Evolutionary conservation across 176 grass and related monocot species (phyloP).

Genomic region (Chloris gayana): DNA sequence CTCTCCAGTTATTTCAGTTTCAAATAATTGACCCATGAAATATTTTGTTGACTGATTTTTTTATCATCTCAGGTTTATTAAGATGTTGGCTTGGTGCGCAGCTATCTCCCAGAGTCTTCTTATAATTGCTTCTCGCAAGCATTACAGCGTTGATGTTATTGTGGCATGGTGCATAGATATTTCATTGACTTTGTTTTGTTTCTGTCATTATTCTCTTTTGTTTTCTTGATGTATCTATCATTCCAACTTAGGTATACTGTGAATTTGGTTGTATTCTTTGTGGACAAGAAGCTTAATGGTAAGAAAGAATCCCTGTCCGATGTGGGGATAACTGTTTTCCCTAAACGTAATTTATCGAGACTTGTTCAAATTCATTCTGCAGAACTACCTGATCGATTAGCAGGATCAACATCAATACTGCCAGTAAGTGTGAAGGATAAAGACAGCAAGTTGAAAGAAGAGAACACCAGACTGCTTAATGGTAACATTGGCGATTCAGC

Average conservation of each 20-base stretch:
- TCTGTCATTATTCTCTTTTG: not conserved
- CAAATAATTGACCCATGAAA: not conserved
- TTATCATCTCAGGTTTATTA: constrained; percentile 47
- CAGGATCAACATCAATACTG: constrained; percentile 52
- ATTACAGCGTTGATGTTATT: constrained; percentile 88
- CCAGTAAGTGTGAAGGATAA: constrained; percentile 76
- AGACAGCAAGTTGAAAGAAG: constrained; percentile 71
- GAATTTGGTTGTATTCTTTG: constrained; percentile 89
- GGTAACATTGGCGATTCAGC: constrained; percentile 62
- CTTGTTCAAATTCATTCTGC: constrained; percentile 6
- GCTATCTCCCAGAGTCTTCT: constrained; percentile 78
- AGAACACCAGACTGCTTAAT: constrained; percentile 60
- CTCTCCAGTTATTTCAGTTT: not conserved
- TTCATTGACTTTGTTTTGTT: not conserved
- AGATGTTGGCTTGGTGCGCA: constrained; percentile 69
- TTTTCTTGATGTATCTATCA: constrained; percentile 15
- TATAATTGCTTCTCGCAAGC: constrained; percentile 87
- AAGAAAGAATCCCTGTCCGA: not conserved
- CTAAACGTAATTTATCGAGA: not conserved
- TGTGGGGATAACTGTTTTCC: not conserved
- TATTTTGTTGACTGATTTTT: not conserved
- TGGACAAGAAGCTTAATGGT: constrained; percentile 85
- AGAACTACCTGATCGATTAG: constrained; percentile 86
- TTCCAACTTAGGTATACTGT: constrained; percentile 71
- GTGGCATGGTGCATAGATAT: constrained; percentile 72